Base-by-base conservation (phyloP, 345 rosid genomes). In the Eucalyptus dawsonii region DNA sequence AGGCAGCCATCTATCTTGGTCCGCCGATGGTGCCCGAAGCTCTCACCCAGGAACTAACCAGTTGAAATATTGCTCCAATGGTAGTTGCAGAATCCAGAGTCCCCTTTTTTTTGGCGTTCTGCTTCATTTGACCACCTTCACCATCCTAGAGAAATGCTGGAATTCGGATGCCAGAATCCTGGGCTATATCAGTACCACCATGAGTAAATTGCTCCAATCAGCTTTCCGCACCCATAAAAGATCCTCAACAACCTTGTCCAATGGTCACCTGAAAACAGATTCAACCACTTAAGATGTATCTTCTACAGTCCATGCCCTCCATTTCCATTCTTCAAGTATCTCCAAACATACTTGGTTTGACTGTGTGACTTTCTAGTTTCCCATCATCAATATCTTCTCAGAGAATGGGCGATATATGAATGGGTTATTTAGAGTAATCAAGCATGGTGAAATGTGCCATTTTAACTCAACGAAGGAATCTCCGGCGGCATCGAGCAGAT, bases 401-500 rank as follows among this genome's bases (percentile, higher is more conserved):
- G 45, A 37, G 27, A 76, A 37, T 3, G 8, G 83, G 22, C 27
- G 1, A 76, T 37, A 37, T 11, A 3, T 19, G 83, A 76, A 37
- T 76, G 27, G 45, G 83, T 21, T 76, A 21, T 11, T 76, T 14
- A 76, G 47, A 76, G 47, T 19, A 76, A 21, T 11, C 29, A 67
- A 45, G 14, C 49, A 10, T 15, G 86, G 11, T 4, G 24, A 49
- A 89, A 62, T 17, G 31, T 47, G 40, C n/a, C 58, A 54, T 67
- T 87, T 50, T 58, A 45, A 22, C 54, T 95, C 92, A 96, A 88
- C 92, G 95, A 91, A 96, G 95, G 94, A 97, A 97, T 91, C 98
- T 94, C 91, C 85, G 93, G 53, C 97, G 96, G 91, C 98, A 97
- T 88, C 98, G 94, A 89, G 93, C 94, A 89, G 99, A 97, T 92